Base-by-base conservation (phyloP, 225 moss, liverwort and hornwort species). In the Thuidium tamariscinum region DNA sequence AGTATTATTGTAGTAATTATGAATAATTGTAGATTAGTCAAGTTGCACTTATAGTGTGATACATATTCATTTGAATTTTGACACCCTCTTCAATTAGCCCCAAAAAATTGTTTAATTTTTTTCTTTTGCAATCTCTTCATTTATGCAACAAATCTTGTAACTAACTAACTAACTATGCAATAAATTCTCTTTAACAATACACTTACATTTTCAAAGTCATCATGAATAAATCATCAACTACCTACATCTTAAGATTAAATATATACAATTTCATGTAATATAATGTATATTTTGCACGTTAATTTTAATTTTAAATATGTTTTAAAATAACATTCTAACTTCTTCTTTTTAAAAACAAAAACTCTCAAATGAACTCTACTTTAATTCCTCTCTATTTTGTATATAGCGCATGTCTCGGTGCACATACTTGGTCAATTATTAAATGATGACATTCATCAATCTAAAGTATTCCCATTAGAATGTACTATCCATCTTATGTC, bases 191-290 rank as follows among this genome's bases (percentile, higher is more conserved):
- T 4, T 13, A 20, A 2, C 13, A 41, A 30, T 1, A 79, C 2
- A 29, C 13, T 79, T n/a, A n/a, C n/a, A n/a, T n/a, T n/a, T 59
- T 79, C 11, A 42, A 59, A 39, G 13, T 12, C 27, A 41, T 27
- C 13, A 13, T 20, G 8, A 29, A 42, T 39, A 41, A 79, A 79
- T 21, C 32, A 60, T 32, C 42, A 79, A 60, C 19, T 20, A 60
- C 2, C 1, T 12, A 8, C 7, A 70, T 29, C 17, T 13, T 5
- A 39, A 42, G 32, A 32, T 42, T 23, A 46, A 15, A 32, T 34
- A 23, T 1, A 6, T 10, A 22, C 1, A 2, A 2, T 1, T 1
- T 15, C 15, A 20, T 14, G 10, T 15, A 3, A 34, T 0, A 46
- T 6, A 46, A 22, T 44, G 5, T 23, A 0, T 32, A 5, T 21